phyloP scores from a whole-genome alignment of 78 protist species.

The Guillardia theta region DNA sequence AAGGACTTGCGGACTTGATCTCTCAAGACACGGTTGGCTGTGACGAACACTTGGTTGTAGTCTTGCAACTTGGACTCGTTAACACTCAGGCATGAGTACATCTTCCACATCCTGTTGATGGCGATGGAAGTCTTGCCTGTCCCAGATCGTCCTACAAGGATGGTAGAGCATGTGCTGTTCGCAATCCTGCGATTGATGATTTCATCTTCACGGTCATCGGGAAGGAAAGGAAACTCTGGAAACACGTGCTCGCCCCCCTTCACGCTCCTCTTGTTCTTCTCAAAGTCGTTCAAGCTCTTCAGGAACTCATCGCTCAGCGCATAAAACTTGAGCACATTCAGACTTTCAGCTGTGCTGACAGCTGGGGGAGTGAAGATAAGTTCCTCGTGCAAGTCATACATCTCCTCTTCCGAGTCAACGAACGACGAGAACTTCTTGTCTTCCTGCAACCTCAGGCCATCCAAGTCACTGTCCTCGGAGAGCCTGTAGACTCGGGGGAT shows the following conservation, averaged over 20 bases:
- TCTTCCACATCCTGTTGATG: background rate
- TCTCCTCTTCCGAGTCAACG: background rate
- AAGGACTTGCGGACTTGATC: slow-evolving; percentile 15
- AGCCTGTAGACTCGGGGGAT: background rate
- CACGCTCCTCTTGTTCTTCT: background rate
- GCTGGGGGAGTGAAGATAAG: background rate
- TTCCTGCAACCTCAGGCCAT: background rate
- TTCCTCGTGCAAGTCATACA: background rate
- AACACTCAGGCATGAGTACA: background rate
- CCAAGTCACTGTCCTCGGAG: background rate
- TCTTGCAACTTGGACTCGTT: background rate
- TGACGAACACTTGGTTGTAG: slow-evolving; percentile 32
- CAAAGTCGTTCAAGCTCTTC: background rate
- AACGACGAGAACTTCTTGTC: background rate
- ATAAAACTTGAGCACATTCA: slow-evolving; percentile 3
- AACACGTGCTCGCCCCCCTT: background rate
- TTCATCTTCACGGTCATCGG: background rate
- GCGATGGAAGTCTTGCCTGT: slow-evolving; percentile 46
- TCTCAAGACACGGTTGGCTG: slow-evolving; percentile 14
- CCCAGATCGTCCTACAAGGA: slow-evolving; percentile 30
- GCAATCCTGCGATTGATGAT: background rate
- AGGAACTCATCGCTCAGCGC: background rate
- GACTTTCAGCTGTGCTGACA: background rate
- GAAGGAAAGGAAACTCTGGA: background rate
- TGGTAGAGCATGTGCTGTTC: background rate